These are phyloP conservation scores for Mucor plumbeus DNA, from an alignment of 371 early-diverging fungal genomes.

Conservation along the genomic window DNA sequence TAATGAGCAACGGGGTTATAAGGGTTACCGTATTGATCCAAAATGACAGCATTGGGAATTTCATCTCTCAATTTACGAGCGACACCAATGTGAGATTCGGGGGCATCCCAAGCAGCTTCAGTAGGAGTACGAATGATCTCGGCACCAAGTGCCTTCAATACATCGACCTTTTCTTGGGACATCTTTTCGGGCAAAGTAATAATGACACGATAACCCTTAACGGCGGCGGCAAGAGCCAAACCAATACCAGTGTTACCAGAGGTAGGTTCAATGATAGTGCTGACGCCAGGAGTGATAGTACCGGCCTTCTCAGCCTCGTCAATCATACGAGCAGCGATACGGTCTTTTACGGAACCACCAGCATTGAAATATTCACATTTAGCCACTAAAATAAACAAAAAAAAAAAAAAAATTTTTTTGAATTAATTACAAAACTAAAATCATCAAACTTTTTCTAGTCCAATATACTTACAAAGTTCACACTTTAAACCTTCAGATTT, in stretches of 20 bases:
- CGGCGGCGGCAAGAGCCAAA: slow-evolving; percentile 91
- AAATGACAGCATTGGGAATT: slow-evolving; percentile 93
- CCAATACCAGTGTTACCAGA: slow-evolving; percentile 32
- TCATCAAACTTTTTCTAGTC: background rate
- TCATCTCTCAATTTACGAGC: slow-evolving; percentile 91
- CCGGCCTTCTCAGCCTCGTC: slow-evolving; percentile 94
- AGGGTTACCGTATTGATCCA: slow-evolving; percentile 94
- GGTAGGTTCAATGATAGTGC: slow-evolving; percentile 65
- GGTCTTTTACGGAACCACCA: slow-evolving; percentile 98
- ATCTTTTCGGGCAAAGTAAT: slow-evolving; percentile 98
- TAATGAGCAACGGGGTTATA: slow-evolving; percentile 98
- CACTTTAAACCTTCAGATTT: slow-evolving; percentile 89
- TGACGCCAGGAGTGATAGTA: slow-evolving; percentile 82
- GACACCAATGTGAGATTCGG: slow-evolving; percentile 96
- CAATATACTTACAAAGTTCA: slow-evolving; percentile 77
- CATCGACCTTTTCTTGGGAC: slow-evolving; percentile 97
- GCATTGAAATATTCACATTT: slow-evolving; percentile 98
- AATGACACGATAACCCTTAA: slow-evolving; percentile 96
- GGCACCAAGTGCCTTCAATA: slow-evolving; percentile 95
- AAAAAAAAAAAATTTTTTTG: slow-evolving; percentile 2
- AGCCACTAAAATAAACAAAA: slow-evolving; percentile 66
- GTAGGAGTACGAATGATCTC: slow-evolving; percentile 98
- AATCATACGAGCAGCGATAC: slow-evolving; percentile 95
- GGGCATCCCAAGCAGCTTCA: slow-evolving; percentile 97
- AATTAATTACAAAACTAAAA: background rate